Percentiles rank a stretch among this genome's conserved stretches.
These are phyloP conservation scores for Pythium guiyangense DNA, from an alignment of 352 stramenopile genomes.

Conservation along the genomic window DNA sequence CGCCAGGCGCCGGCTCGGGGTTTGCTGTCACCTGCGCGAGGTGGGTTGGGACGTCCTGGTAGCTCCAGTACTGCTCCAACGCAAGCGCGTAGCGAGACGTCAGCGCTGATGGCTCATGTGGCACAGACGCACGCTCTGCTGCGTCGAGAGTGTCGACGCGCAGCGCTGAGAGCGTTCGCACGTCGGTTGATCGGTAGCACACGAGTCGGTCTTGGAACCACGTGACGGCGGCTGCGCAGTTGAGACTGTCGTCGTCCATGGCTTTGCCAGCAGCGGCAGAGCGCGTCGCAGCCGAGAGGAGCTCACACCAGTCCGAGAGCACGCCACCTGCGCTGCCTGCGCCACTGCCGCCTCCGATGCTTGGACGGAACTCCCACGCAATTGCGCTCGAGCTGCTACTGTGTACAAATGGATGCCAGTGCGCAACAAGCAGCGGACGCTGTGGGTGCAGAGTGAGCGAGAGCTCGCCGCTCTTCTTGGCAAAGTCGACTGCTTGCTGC, in stretches of 20 bases:
- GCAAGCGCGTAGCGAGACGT: constrained; percentile 31
- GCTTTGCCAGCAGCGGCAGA: background rate
- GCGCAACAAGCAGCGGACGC: constrained; percentile 31
- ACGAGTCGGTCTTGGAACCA: constrained; percentile 10
- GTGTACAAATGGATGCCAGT: constrained; percentile 31
- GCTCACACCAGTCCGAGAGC: constrained; percentile 16
- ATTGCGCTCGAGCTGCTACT: constrained; percentile 10
- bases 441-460: constrained; percentile 37
- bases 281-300: constrained; percentile 1
- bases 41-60: constrained; percentile 36
- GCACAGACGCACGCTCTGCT: too few species aligned
- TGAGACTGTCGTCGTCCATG: constrained; percentile 5
- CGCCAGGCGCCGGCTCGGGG: constrained; percentile 5
- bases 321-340: constrained; percentile 18
- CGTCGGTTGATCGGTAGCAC: constrained; percentile 9
- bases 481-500: constrained; percentile 45
- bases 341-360: constrained; percentile 18
- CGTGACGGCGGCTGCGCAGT: constrained; percentile 3
- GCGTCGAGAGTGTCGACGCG: constrained; percentile 5
- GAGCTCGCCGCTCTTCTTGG: constrained; percentile 40
- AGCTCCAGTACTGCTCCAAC: constrained; percentile 67
- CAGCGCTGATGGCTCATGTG: constrained; percentile 9
- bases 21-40: constrained; percentile 39
- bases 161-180: constrained; percentile 10
- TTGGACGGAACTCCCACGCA: constrained; percentile 16